Evolutionary conservation across 2,329 filamentous ascomycete genomes (phyloP).

Genomic region (Paecilomyces niveus): DNA sequence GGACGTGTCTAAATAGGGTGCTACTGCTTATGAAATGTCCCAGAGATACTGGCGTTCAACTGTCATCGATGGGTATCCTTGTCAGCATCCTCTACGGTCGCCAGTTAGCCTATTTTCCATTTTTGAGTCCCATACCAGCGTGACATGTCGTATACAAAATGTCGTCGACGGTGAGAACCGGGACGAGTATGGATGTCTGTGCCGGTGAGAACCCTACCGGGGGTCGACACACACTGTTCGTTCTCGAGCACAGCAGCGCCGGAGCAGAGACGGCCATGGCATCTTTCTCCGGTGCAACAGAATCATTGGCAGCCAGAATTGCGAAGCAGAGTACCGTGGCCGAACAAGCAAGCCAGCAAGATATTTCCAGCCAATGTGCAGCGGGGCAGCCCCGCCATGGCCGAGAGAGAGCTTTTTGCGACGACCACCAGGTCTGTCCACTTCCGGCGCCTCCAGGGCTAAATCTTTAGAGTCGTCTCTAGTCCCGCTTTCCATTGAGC

Average conservation of each 20-base stretch:
- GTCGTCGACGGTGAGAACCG: too few relatives aligned
- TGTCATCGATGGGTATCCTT: neutral
- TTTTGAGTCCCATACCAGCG: neutral
- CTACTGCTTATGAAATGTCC: neutral
- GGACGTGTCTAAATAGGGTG: too few relatives aligned
- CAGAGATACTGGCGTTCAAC: neutral
- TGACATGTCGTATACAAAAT: too few relatives aligned
- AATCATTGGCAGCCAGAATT: neutral
- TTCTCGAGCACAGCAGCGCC: too few relatives aligned
- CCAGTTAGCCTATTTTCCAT: neutral
- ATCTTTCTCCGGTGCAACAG: neutral
- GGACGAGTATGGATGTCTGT: too few relatives aligned
- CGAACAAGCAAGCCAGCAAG: neutral
- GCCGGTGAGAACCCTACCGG: too few relatives aligned
- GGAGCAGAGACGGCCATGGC: neutral
- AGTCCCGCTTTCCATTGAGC: too few relatives aligned
- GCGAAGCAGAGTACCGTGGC: neutral
- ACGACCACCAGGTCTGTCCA: conserved; percentile 7
- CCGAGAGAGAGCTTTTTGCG: conserved; percentile 2
- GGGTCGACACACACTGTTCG: too few relatives aligned
- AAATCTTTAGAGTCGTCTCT: too few relatives aligned
- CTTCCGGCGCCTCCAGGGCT: neutral
- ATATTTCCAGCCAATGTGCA: neutral
- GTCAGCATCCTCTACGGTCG: neutral
- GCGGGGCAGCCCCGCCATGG: conserved; percentile 2